Conservation (phyloP, 345 rosid species). For the Kernera saxatilis region DNA sequence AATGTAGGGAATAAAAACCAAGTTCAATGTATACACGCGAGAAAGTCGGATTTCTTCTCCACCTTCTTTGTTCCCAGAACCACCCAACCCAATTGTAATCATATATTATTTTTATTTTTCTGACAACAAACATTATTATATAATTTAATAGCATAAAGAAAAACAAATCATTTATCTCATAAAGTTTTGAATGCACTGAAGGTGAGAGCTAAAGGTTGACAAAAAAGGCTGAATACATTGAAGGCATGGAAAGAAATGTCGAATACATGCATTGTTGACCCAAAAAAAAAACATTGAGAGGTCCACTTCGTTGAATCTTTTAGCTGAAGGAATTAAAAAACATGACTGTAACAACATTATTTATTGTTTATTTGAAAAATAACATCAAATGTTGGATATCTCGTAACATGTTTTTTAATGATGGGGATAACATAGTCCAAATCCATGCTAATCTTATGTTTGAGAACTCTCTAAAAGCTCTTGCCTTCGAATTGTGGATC, state of each 20-base stretch:
- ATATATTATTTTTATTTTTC: background rate
- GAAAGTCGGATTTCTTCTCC: conserved; percentile 37
- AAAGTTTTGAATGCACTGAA: conserved; percentile 22
- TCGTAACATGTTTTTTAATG: conserved; percentile 14
- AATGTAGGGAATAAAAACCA: conserved; percentile 21
- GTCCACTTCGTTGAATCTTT: background rate
- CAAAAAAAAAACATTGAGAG: background rate
- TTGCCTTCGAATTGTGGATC: background rate
- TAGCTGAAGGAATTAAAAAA: background rate
- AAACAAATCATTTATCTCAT: background rate
- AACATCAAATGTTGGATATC: conserved; percentile 13
- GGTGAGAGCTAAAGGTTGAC: conserved; percentile 13
- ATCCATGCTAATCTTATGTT: background rate
- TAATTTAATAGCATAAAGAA: background rate
- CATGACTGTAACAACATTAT: conserved; percentile 5
- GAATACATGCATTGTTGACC: conserved; percentile 23
- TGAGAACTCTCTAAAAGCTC: background rate
- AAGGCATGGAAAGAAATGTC: background rate
- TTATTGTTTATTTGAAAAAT: background rate
- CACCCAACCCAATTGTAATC: conserved; percentile 20
- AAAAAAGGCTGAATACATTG: conserved; percentile 13
- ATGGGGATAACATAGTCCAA: conserved; percentile 14
- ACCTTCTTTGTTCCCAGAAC: conserved; percentile 40
- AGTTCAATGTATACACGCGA: conserved; percentile 62
- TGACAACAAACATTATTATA: conserved; percentile 15